These are phyloP conservation scores for Phytophthora palmivora DNA, from an alignment of 352 stramenopile genomes.

Conservation along the genomic window DNA sequence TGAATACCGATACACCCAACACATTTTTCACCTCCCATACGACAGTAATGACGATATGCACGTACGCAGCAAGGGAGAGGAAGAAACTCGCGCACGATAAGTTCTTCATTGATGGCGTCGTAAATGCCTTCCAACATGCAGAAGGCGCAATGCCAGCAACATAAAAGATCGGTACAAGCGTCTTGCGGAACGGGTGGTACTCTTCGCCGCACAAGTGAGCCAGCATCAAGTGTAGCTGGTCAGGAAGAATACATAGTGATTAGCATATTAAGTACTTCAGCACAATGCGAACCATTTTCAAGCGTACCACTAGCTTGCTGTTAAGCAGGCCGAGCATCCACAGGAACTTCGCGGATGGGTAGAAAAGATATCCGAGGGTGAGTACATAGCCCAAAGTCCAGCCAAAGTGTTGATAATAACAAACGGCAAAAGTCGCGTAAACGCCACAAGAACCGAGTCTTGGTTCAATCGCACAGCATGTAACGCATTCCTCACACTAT, in stretches of 20 bases:
- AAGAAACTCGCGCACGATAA: constrained; percentile 91
- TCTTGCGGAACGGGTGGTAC: constrained; percentile 91
- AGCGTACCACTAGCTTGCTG: constrained; percentile 87
- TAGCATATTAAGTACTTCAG: neutral
- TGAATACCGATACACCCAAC: constrained; percentile 84
- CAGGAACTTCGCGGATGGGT: constrained; percentile 80
- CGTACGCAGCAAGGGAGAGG: constrained; percentile 82
- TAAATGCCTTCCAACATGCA: constrained; percentile 86
- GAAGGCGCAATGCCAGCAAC: constrained; percentile 86
- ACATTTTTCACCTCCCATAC: constrained; percentile 90
- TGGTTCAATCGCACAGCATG: constrained; percentile 71
- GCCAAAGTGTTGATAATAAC: constrained; percentile 76
- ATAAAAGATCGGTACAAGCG: constrained; percentile 91
- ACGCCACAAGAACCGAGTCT: constrained; percentile 79
- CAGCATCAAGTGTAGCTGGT: constrained; percentile 88
- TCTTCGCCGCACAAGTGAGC: constrained; percentile 88
- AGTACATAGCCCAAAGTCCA: constrained; percentile 73
- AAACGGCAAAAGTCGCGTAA: constrained; percentile 83
- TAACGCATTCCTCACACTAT: constrained; percentile 74
- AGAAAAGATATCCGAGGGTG: constrained; percentile 76
- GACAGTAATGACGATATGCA: constrained; percentile 89
- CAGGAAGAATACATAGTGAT: neutral
- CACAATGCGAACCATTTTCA: neutral
- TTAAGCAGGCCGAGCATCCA: constrained; percentile 90
- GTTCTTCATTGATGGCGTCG: constrained; percentile 80